A percentile compares a stretch with the other conserved stretches of the same genome.
Evolutionary conservation across 2,329 filamentous ascomycete species (phyloP).

Genomic region (Sclerotinia nivalis): DNA sequence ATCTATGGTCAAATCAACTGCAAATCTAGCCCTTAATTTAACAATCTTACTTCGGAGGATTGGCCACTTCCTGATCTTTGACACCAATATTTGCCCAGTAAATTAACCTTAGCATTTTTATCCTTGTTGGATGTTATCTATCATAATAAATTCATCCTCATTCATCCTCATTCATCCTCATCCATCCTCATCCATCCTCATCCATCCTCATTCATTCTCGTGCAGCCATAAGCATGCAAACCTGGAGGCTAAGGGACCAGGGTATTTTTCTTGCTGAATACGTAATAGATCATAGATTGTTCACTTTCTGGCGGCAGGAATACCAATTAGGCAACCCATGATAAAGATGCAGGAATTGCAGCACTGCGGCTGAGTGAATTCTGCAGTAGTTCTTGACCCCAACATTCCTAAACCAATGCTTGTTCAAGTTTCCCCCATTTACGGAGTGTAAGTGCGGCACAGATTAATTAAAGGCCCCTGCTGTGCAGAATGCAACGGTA

Average conservation of each 20-base stretch:
- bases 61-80: neutral
- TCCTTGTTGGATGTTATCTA: neutral
- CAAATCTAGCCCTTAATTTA: neutral
- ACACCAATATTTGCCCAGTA: neutral
- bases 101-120: neutral
- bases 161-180: neutral
- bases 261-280: neutral
- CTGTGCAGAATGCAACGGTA: neutral
- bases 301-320: neutral
- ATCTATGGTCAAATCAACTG: neutral
- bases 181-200: neutral
- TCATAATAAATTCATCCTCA: neutral
- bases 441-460: neutral
- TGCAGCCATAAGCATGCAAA: neutral
- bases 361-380: neutral
- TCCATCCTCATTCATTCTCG: neutral
- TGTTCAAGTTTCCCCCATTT: neutral
- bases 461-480: neutral
- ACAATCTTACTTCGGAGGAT: neutral
- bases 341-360: neutral
- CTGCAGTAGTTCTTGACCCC: neutral
- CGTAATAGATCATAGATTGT: neutral
- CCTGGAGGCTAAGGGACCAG: neutral
- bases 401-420: neutral
- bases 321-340: neutral